A percentile compares a stretch with the other conserved stretches of the same genome.
These are phyloP conservation scores for Caloboletus inedulis DNA, from an alignment of 1,284 basidiomycete genomes.

Conservation along the genomic window DNA sequence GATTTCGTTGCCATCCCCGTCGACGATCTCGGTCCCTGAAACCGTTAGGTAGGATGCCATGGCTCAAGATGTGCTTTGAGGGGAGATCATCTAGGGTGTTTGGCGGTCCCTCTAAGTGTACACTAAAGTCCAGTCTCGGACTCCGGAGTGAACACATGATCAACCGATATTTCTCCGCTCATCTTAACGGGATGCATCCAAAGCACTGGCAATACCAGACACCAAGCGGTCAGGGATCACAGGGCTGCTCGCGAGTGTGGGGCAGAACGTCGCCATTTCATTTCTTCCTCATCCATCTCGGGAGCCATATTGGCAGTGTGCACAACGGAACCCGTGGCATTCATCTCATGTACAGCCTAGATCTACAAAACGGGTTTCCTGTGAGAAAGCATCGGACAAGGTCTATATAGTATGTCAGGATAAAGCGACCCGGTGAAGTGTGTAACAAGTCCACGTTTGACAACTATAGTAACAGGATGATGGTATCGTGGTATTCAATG, in stretches of 20 bases:
- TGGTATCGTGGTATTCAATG: slow-evolving; percentile 34
- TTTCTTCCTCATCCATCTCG: not conserved
- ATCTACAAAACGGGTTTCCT: slow-evolving; percentile 28
- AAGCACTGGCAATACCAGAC: not conserved
- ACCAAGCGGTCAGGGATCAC: not conserved
- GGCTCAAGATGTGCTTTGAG: not conserved
- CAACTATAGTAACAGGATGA: slow-evolving; percentile 31
- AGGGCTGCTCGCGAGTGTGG: not conserved
- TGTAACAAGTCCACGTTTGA: slow-evolving; percentile 29
- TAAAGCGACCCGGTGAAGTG: slow-evolving; percentile 15
- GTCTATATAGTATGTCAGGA: slow-evolving; percentile 24
- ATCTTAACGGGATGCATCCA: not conserved
- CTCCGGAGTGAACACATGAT: no score
- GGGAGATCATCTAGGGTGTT: not conserved
- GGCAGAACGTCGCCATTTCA: not conserved
- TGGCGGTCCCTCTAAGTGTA: slow-evolving; percentile 7
- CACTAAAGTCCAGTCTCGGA: not conserved
- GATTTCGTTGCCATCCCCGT: slow-evolving; percentile 52
- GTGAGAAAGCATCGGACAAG: slow-evolving; percentile 12
- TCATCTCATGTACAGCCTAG: slow-evolving; percentile 7
- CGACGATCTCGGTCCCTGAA: slow-evolving; percentile 54
- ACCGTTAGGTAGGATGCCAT: slow-evolving; percentile 48
- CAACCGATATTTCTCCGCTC: slow-evolving; percentile 15
- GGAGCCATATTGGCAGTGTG: not conserved
- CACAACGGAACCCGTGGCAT: not conserved